Base-by-base conservation (phyloP, 768 basidiomycete species). In the Hemileccinum impolitum region DNA sequence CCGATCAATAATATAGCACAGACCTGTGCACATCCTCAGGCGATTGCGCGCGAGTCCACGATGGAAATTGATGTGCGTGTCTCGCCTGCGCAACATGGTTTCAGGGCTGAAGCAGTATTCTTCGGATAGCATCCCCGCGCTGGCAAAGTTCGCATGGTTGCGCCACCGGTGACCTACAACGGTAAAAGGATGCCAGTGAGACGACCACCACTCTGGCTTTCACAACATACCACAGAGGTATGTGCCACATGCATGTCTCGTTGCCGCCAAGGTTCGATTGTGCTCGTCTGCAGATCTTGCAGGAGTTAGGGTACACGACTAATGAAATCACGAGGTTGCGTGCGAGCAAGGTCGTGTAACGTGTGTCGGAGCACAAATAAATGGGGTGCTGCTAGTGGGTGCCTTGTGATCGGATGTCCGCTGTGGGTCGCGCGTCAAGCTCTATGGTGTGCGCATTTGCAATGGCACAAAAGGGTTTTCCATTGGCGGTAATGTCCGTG, bases 1-100 rank as follows among this genome's bases (percentile, higher is more conserved):
- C 94, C 94, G 15, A 95, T 97, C 72, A 96, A 96, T 65, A 86
- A 90, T 57, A 90, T 97, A 51, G 63, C 77, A 51, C 83, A 93
- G 66, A 93, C 94, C 3, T 97, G 96, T 61, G 80, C 82, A 30
- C 94, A 96, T 67, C 91, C 92, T 7, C 82, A 84, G 72, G 90
- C 90, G 2, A 61, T 84, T 35, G 92, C 93, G 25, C 78, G 94
- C 42, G 72, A 77, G 44, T 79, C 88, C 35, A 81, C 81, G 0
- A 78, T 87, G 23, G 90, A 93, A 58, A 78, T 95, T 43, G 81
- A 92, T 55, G 90, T 90, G 63, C 67, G 79, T 60, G 25, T 50
- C 45, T 46, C 28, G 56, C 74, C 48, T 70, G 69, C 35, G 73
- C 73, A 39, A 47, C 53, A 39, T 55, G 60, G 28, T 36, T 37